phyloP scores from a whole-genome alignment of 2,329 filamentous ascomycete species.

The Fusarium avenaceum region DNA sequence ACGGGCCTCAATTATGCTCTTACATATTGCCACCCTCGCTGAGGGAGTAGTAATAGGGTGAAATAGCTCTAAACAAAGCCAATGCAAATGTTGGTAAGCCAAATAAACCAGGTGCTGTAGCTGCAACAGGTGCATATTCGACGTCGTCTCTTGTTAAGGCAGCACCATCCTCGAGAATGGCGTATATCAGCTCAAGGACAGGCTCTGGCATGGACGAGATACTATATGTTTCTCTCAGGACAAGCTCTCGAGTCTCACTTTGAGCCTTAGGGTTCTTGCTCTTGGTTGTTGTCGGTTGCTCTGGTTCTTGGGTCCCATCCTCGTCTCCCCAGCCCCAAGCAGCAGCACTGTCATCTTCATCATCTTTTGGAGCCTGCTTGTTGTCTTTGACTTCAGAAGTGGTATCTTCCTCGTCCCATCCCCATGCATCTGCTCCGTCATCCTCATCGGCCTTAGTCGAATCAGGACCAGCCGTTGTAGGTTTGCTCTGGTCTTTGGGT shows the following conservation, averaged over 20 bases:
- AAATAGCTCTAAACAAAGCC: conserved; percentile 84
- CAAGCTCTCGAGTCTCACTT: conserved; percentile 72
- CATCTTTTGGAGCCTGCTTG: conserved; percentile 45
- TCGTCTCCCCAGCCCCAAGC: conserved; percentile 91
- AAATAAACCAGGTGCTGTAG: conserved; percentile 78
- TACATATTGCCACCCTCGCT: conserved; percentile 75
- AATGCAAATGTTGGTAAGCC: conserved; percentile 78
- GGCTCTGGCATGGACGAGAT: conserved; percentile 89
- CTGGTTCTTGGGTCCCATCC: conserved; percentile 57
- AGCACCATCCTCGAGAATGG: conserved; percentile 72
- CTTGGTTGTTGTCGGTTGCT: conserved; percentile 28
- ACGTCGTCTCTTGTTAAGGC: conserved; percentile 68
- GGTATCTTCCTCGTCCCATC: conserved; percentile 78
- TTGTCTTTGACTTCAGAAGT: conserved; percentile 43
- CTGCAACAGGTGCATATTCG: conserved; percentile 70
- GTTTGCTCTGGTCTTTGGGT: conserved; percentile 43
- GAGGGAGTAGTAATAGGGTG: conserved; percentile 78
- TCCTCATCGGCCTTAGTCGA: conserved; percentile 52
- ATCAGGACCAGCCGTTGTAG: conserved; percentile 35
- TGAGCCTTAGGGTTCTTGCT: conserved; percentile 42
- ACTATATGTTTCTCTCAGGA: conserved; percentile 86
- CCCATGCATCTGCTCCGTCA: conserved; percentile 78
- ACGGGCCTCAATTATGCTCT: conserved; percentile 40
- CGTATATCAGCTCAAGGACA: conserved; percentile 75
- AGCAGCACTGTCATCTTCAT: conserved; percentile 68